Conservation (phyloP, 345 rosid species). For the Syzygium aqueum region DNA sequence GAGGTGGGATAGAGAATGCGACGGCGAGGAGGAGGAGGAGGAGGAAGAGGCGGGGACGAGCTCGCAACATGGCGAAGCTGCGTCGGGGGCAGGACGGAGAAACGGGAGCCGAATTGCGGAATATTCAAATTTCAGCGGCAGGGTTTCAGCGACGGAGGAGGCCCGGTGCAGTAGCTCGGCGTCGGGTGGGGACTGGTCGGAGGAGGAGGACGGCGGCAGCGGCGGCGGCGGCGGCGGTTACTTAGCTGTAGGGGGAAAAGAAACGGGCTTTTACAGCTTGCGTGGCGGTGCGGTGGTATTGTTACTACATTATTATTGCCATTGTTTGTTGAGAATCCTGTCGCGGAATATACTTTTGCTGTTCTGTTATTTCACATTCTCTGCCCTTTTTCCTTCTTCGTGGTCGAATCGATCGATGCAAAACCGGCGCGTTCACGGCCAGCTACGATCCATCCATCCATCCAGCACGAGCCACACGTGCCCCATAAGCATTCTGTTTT, state of each 20-base stretch:
- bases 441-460: neutral
- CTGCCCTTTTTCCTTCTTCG: neutral
- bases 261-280: neutral
- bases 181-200: neutral
- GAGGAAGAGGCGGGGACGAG: conserved; percentile 8
- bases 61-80: conserved; percentile 7
- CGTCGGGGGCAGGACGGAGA: conserved; percentile 6
- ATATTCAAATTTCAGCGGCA: conserved; percentile 3
- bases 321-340: neutral
- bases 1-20: conserved; percentile 9
- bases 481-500: neutral
- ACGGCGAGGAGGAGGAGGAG: conserved; percentile 1
- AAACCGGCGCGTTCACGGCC: neutral
- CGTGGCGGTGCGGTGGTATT: conserved; percentile 9
- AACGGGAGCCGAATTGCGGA: neutral
- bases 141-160: neutral
- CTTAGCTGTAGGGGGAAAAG: conserved; percentile 7
- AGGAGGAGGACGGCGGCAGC: conserved; percentile 1
- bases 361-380: neutral
- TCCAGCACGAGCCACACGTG: neutral
- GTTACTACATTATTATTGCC: neutral
- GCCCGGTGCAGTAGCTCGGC: neutral
- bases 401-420: neutral
- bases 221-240: neutral
- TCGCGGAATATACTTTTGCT: neutral